Evolutionary conservation across 441 rosid species (phyloP).

Genomic region (Cnidoscolus chayamansa): DNA sequence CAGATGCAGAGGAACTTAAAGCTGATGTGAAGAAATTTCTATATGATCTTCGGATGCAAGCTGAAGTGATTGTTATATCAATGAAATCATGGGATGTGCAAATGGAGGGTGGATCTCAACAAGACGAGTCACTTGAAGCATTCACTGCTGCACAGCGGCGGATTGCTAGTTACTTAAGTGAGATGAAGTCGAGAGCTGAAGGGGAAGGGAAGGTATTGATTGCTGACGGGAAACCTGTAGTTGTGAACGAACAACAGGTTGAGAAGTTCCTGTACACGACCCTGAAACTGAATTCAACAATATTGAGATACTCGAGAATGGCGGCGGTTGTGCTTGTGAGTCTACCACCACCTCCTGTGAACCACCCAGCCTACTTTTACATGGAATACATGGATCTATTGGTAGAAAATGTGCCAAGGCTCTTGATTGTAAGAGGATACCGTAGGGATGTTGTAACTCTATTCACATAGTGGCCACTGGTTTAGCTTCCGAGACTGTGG

Average conservation of each 20-base stretch:
- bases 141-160: constrained; percentile 76
- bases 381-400: constrained; percentile 99
- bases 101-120: constrained; percentile 55
- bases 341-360: constrained; percentile 79
- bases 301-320: constrained; percentile 91
- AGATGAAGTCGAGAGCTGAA: constrained; percentile 57
- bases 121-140: constrained; percentile 79
- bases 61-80: constrained; percentile 89
- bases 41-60: constrained; percentile 98
- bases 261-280: constrained; percentile 92
- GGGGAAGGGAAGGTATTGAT: constrained; percentile 43
- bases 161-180: constrained; percentile 58
- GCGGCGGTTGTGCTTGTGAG: constrained; percentile 96
- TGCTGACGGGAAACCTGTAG: constrained; percentile 75
- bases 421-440: constrained; percentile 96
- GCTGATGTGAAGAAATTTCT: constrained; percentile 94
- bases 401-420: constrained; percentile 90
- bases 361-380: constrained; percentile 89
- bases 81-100: constrained; percentile 89
- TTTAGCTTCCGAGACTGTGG: constrained; percentile 9
- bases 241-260: constrained; percentile 80
- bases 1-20: constrained; percentile 89
- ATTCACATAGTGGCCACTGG: constrained; percentile 56
- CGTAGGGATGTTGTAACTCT: constrained; percentile 94
- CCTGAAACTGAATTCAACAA: constrained; percentile 86